These are phyloP conservation scores for Boechera stricta DNA, from an alignment of 345 rosid species.

Conservation along the genomic window DNA sequence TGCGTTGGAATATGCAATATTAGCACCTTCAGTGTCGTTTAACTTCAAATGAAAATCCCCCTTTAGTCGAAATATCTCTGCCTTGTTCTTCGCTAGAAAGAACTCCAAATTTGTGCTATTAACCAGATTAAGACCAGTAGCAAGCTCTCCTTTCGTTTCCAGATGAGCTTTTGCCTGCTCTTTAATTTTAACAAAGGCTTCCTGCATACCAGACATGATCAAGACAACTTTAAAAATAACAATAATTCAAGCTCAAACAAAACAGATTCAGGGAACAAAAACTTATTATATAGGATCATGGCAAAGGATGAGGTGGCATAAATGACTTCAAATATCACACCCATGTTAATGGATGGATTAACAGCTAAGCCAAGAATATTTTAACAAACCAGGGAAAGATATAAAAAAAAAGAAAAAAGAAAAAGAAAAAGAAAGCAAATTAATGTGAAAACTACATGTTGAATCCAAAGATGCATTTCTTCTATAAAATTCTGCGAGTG, in stretches of 20 bases:
- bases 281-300: slow-evolving; percentile 18
- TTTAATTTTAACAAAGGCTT: slow-evolving; percentile 92
- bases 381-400: slow-evolving; percentile 6
- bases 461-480: slow-evolving; percentile 18
- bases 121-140: slow-evolving; percentile 79
- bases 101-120: slow-evolving; percentile 90
- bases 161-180: slow-evolving; percentile 96
- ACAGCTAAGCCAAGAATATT: background rate
- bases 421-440: background rate
- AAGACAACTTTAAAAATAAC: slow-evolving; percentile 27
- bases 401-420: background rate
- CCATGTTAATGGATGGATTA: background rate
- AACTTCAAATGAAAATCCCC: slow-evolving; percentile 86
- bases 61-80: slow-evolving; percentile 81
- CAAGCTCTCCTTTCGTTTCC: slow-evolving; percentile 87
- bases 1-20: slow-evolving; percentile 85
- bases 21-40: slow-evolving; percentile 80
- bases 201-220: slow-evolving; percentile 55
- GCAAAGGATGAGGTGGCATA: slow-evolving; percentile 19
- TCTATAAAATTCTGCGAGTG: slow-evolving; percentile 19
- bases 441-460: slow-evolving; percentile 8
- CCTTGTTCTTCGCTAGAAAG: slow-evolving; percentile 82
- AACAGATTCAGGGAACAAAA: slow-evolving; percentile 4
- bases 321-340: slow-evolving; percentile 21
- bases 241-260: slow-evolving; percentile 15